Evolutionary conservation across 345 rosid species (phyloP).

Genomic region (Salix udensis): DNA sequence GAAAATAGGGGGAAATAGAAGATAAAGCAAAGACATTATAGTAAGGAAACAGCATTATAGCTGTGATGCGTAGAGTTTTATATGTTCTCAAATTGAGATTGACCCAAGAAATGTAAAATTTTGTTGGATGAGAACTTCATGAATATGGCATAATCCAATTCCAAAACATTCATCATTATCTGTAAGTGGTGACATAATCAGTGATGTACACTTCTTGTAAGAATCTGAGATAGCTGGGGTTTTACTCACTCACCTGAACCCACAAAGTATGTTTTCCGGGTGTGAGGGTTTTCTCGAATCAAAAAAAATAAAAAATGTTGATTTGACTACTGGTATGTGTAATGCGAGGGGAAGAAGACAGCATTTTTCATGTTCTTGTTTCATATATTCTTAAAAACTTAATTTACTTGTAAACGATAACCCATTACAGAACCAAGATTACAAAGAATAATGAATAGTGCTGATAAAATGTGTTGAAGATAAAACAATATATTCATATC

Average conservation of each 20-base stretch:
- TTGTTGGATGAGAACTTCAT: background rate
- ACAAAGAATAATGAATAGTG: background rate
- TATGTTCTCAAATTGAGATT: background rate
- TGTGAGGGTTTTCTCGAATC: too few relatives aligned
- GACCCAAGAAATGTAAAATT: background rate
- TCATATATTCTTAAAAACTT: background rate
- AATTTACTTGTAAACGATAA: background rate
- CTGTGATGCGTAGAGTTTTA: background rate
- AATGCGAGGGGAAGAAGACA: background rate
- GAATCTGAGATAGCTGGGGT: rapidly evolving
- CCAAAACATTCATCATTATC: background rate
- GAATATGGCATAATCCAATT: background rate
- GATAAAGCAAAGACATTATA: background rate
- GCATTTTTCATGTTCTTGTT: too few relatives aligned
- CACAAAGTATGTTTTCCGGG: too few relatives aligned
- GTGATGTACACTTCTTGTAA: background rate
- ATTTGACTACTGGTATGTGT: background rate
- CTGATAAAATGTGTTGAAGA: background rate
- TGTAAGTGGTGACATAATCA: background rate
- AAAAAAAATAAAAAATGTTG: background rate
- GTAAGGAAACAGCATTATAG: background rate
- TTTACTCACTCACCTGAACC: rapidly evolving
- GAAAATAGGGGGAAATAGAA: background rate
- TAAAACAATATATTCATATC: background rate
- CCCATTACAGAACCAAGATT: background rate